A percentile compares a stretch with the other conserved stretches of the same genome.
Evolutionary conservation across 2,329 filamentous ascomycete species (phyloP).

Genomic region (Epichloe baconii): DNA sequence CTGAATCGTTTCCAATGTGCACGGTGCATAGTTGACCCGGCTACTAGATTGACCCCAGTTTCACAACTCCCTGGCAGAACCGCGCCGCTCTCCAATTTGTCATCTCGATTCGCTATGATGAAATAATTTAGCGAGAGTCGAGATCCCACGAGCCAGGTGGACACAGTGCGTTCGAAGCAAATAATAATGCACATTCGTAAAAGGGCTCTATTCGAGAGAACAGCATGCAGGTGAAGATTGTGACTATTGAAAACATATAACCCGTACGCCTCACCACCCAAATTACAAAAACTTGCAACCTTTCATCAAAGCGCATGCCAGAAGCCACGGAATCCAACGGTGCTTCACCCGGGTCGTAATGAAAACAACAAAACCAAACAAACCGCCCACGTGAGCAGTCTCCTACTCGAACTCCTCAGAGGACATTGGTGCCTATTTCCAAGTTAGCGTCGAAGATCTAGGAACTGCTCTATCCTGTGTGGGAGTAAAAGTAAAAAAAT

Average conservation of each 20-base stretch:
- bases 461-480: background rate
- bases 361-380: background rate
- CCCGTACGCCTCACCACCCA: constrained; percentile 9
- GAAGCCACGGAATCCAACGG: background rate
- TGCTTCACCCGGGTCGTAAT: background rate
- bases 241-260: background rate
- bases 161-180: background rate
- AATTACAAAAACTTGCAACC: background rate
- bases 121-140: constrained; percentile 11
- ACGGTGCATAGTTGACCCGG: constrained; percentile 12
- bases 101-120: constrained; percentile 60
- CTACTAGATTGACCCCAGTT: constrained; percentile 47
- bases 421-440: constrained; percentile 27
- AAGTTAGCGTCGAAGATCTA: background rate
- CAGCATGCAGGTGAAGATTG: background rate
- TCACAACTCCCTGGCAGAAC: constrained; percentile 44
- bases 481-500: background rate
- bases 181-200: background rate
- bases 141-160: background rate
- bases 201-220: background rate
- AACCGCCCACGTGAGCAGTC: background rate
- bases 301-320: background rate
- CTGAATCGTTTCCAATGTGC: background rate
- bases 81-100: constrained; percentile 57
- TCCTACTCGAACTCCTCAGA: constrained; percentile 33